A percentile compares a stretch with the other conserved stretches of the same genome.
Evolutionary conservation across 179 eudicot genomes (phyloP).

Genomic region (Camellia oleifera): DNA sequence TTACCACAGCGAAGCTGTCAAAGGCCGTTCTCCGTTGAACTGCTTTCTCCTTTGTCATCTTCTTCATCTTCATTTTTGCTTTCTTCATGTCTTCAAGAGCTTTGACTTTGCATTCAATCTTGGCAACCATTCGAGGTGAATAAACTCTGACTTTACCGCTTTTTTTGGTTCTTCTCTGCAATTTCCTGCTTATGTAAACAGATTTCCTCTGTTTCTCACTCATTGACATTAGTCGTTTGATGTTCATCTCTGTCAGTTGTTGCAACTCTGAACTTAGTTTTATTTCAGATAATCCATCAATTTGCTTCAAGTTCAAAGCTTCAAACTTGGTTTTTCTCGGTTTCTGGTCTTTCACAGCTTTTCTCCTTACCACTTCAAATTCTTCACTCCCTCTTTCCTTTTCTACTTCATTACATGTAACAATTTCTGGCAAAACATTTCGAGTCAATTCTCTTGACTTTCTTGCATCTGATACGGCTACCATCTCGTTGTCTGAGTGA

Average conservation of each 20-base stretch:
- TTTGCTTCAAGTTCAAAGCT: constrained; percentile 12
- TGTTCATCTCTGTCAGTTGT: constrained; percentile 35
- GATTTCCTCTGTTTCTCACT: constrained; percentile 44
- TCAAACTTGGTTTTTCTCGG: constrained; percentile 17
- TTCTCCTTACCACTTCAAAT: constrained; percentile 10
- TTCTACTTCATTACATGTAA: neutral
- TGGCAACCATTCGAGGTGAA: constrained; percentile 46
- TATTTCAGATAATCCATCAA: constrained; percentile 9
- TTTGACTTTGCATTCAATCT: constrained; percentile 54
- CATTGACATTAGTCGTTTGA: constrained; percentile 32
- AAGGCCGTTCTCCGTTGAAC: constrained; percentile 20
- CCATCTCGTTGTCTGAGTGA: constrained; percentile 24
- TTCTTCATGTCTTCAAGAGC: constrained; percentile 59
- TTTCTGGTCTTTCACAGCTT: constrained; percentile 24
- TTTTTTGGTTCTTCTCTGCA: constrained; percentile 21
- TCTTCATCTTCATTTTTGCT: constrained; percentile 36
- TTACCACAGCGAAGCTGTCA: constrained; percentile 65
- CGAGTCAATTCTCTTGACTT: constrained; percentile 20
- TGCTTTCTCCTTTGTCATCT: constrained; percentile 17
- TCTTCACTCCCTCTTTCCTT: constrained; percentile 5
- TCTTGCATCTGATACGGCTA: constrained; percentile 17
- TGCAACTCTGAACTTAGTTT: constrained; percentile 26
- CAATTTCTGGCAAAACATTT: neutral
- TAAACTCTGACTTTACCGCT: constrained; percentile 32
- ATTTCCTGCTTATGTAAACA: constrained; percentile 27